Base-by-base conservation (phyloP, 2,329 filamentous ascomycete species). In the Aspergillus quadrilineatus region DNA sequence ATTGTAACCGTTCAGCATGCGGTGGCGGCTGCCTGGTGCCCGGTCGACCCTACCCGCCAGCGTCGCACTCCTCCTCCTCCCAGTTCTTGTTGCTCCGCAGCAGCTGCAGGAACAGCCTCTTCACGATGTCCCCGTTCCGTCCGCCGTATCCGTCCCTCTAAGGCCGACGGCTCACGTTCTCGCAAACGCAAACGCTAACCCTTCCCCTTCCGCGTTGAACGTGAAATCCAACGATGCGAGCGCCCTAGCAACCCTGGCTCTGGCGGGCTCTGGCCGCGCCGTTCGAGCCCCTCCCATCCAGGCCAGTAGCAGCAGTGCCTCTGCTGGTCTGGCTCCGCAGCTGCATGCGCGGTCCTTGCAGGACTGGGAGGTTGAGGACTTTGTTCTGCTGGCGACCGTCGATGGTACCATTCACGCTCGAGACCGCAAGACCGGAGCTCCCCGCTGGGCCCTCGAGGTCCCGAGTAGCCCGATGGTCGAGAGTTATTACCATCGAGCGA, bases 351-450 rank as follows among this genome's bases (percentile, higher is more conserved):
- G 93, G 86, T 95, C 89, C 83, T 83, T 97, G 85, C 89, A 92
- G 85, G 93, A 97, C 80, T 97, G 93, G 93, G 91, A 97, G 89
- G 92, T 97, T 80, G 93, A 97, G 90, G 92, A 97, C 82, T 96
- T 97, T 85, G 90, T 97, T 80, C 90, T 99, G 82, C 83, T 99
- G 89, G 93, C 94, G 90, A 97, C 94, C 85, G 90, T 97, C 85
- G 92, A 97, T 82, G 94, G 94, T 82, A 90, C 91, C 74, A 85
- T 97, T 69, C 90, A 96, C 79, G 92, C 93, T 73, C 87, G 87
- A 75, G 91, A 97, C 79, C 86, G 94, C 69, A 89, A 88, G 72
- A 94, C 89, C 51, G 94, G 94, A 66, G 83, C 87, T 61, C 83
- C 89, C 66, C 88, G 87, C 71, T 97, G 94, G 94, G 88, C 89